phyloP scores from a whole-genome alignment of 306 rosid genomes.

The Carpinus fangiana region DNA sequence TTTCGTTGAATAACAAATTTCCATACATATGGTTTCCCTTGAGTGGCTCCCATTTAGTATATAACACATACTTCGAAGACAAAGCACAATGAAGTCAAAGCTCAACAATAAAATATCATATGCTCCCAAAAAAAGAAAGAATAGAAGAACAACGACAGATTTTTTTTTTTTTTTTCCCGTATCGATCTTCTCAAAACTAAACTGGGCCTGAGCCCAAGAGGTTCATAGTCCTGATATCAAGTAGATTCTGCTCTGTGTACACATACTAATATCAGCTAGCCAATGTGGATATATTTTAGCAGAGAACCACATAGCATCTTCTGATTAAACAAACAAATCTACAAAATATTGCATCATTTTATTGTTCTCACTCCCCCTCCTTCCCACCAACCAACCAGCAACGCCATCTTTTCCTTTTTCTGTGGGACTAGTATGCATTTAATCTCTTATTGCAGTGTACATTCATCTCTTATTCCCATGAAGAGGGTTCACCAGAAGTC shows the following conservation, averaged over 20 bases:
- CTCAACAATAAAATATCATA: neutral
- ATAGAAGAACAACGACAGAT: no score
- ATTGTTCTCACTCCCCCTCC: neutral
- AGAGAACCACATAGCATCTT: neutral
- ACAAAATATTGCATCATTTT: neutral
- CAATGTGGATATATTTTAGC: constrained; percentile 14
- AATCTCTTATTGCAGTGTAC: neutral
- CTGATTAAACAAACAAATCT: constrained; percentile 4
- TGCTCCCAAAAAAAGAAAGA: neutral
- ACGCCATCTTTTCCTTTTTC: constrained; percentile 3
- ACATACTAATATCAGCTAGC: neutral
- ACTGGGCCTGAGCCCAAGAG: neutral
- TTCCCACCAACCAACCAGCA: neutral
- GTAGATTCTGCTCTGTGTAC: neutral
- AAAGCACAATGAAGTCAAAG: neutral
- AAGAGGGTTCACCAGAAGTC: constrained; percentile 29
- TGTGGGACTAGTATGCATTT: neutral
- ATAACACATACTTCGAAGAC: neutral
- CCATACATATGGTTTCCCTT: neutral
- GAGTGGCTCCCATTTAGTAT: neutral
- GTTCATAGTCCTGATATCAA: neutral
- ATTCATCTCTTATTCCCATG: constrained; percentile 28
- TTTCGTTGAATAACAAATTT: neutral
- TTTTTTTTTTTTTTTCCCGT: neutral
- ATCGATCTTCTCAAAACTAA: neutral